Conservation (phyloP, 805 yeast species). For the Candida berthetii region DNA sequence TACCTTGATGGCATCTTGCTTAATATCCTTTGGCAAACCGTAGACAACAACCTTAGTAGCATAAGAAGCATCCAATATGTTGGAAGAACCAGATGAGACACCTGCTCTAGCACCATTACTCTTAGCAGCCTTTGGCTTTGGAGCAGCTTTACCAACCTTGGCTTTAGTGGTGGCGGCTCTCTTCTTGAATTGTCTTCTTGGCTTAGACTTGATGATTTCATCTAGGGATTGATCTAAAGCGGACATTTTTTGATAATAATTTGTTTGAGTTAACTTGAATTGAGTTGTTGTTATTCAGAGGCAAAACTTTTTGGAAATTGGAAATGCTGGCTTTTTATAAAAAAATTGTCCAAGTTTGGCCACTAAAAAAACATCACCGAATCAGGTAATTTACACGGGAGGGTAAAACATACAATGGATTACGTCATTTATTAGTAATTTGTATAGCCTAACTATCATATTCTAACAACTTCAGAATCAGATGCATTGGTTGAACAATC, state of each 20-base stretch:
- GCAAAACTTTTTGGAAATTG: no score
- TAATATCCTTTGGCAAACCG: constrained; percentile 82
- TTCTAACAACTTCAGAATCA: no score
- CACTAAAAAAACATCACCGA: no score
- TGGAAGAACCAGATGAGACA: constrained; percentile 3
- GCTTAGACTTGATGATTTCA: constrained; percentile 75
- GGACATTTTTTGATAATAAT: constrained; percentile 49
- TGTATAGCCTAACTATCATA: no score
- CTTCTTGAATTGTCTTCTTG: constrained; percentile 30
- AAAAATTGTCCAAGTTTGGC: no score
- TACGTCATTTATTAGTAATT: no score
- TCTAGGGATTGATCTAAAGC: constrained; percentile 90
- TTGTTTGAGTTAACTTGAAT: background rate
- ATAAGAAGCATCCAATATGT: constrained; percentile 37
- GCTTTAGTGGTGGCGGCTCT: constrained; percentile 16
- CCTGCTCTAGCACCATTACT: constrained; percentile 16
- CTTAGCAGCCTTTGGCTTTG: constrained; percentile 19
- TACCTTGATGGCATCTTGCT: constrained; percentile 80
- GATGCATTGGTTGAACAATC: no score
- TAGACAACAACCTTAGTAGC: constrained; percentile 83
- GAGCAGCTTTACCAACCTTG: constrained; percentile 29
- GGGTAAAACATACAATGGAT: no score
- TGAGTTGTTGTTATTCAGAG: background rate
- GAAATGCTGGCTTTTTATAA: no score
- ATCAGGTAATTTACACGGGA: no score